Conservation (phyloP, 2,329 filamentous ascomycete species). For the Pyrenophora seminiperda region DNA sequence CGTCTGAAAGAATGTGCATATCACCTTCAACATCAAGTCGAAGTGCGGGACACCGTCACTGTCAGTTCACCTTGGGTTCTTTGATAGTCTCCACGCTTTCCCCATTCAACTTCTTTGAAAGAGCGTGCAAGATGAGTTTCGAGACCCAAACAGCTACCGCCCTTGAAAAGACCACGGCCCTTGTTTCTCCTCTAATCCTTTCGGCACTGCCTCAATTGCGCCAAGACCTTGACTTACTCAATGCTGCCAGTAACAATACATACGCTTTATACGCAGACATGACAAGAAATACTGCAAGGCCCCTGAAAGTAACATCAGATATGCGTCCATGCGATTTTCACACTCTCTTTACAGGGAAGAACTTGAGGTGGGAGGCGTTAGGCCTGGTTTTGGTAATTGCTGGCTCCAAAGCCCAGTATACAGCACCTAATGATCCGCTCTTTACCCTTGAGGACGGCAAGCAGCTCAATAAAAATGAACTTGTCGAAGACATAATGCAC, state of each 20-base stretch:
- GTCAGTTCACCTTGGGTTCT: constrained; percentile 36
- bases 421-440: constrained; percentile 36
- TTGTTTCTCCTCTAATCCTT: constrained; percentile 38
- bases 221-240: constrained; percentile 36
- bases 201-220: constrained; percentile 40
- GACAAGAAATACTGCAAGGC: constrained; percentile 38
- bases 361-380: constrained; percentile 44
- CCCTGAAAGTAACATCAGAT: constrained; percentile 38
- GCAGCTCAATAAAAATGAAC: constrained; percentile 36
- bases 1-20: constrained; percentile 29
- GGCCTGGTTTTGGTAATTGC: constrained; percentile 38
- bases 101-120: constrained; percentile 40
- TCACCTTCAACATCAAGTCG: constrained; percentile 27
- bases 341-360: constrained; percentile 41
- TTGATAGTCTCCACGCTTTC: constrained; percentile 37
- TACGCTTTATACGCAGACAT: constrained; percentile 37
- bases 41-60: constrained; percentile 33
- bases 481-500: constrained; percentile 44
- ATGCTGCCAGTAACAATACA: constrained; percentile 20
- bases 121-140: constrained; percentile 36
- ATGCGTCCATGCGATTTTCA: constrained; percentile 43
- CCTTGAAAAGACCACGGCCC: constrained; percentile 25
- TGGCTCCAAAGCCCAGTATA: constrained; percentile 39
- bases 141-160: constrained; percentile 31
- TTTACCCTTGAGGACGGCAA: constrained; percentile 41